Conservation (phyloP, 179 eudicot genomes). For the Sideroxylon spinosum region DNA sequence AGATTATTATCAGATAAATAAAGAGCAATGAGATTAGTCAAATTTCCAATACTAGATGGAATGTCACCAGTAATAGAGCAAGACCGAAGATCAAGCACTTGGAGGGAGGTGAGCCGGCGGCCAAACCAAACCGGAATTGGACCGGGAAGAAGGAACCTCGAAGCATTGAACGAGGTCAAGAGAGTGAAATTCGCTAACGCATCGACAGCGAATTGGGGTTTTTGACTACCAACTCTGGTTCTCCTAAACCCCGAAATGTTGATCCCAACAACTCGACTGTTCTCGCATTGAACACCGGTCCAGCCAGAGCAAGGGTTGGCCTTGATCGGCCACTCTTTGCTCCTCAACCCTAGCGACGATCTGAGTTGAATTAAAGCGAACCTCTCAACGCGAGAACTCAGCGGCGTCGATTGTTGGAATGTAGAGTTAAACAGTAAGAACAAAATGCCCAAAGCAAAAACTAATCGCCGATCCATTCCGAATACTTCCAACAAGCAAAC, state of each 20-base stretch:
- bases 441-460: conserved; percentile 9
- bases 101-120: conserved; percentile 35
- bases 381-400: conserved; percentile 31
- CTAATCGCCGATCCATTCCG: conserved; percentile 28
- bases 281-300: conserved; percentile 67
- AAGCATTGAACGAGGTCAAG: conserved; percentile 70
- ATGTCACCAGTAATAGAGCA: conserved; percentile 59
- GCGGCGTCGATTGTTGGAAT: conserved; percentile 17
- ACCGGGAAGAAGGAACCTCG: conserved; percentile 62
- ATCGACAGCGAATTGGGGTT: conserved; percentile 80
- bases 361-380: conserved; percentile 63
- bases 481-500: not conserved
- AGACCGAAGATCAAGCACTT: conserved; percentile 76
- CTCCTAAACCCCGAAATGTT: conserved; percentile 83
- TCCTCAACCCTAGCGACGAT: conserved; percentile 76
- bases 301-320: conserved; percentile 66
- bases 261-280: conserved; percentile 66
- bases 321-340: conserved; percentile 81
- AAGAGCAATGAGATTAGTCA: conserved; percentile 43
- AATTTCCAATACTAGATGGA: conserved; percentile 69
- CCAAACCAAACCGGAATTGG: conserved; percentile 86
- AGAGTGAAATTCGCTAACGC: conserved; percentile 65
- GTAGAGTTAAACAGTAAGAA: conserved; percentile 25
- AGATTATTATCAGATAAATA: conserved; percentile 56
- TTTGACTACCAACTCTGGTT: conserved; percentile 60